Percentiles rank a stretch among this genome's conserved stretches.
Conservation (phyloP, 129 eudicot species). For the Cynara cardunculus region DNA sequence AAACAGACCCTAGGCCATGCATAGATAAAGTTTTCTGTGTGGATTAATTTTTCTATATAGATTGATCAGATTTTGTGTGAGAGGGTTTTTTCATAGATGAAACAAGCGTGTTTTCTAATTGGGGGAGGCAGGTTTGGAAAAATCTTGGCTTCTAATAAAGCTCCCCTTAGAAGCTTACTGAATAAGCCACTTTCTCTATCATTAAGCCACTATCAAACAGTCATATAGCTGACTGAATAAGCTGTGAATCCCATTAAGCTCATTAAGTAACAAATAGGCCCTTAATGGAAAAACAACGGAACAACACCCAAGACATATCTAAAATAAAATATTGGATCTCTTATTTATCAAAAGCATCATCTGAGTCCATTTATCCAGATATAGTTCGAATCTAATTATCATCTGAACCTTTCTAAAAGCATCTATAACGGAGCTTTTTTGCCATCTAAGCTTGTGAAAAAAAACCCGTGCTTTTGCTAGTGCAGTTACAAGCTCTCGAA, state of each 20-base stretch:
- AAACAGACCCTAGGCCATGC: too few species aligned
- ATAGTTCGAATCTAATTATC: neutral
- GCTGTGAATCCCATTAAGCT: neutral
- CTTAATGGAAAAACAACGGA: neutral
- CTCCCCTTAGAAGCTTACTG: neutral
- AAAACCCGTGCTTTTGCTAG: neutral
- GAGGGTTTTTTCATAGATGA: neutral
- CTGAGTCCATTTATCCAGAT: too few species aligned
- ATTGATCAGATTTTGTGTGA: too few species aligned
- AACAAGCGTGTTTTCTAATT: neutral
- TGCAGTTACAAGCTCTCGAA: neutral
- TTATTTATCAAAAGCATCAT: too few species aligned
- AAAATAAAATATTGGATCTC: too few species aligned
- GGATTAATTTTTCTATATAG: neutral
- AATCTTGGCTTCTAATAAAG: neutral
- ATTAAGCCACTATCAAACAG: too few species aligned
- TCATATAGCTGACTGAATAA: too few species aligned
- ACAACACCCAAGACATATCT: neutral
- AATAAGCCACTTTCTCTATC: neutral
- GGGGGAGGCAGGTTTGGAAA: neutral
- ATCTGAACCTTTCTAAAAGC: neutral
- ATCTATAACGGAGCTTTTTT: neutral
- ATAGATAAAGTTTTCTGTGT: neutral
- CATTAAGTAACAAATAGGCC: neutral
- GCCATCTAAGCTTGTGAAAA: neutral